A percentile compares a stretch with the other conserved stretches of the same genome.
Evolutionary conservation across 2,329 filamentous ascomycete species (phyloP).

Genomic region (Neobulgaria alba): DNA sequence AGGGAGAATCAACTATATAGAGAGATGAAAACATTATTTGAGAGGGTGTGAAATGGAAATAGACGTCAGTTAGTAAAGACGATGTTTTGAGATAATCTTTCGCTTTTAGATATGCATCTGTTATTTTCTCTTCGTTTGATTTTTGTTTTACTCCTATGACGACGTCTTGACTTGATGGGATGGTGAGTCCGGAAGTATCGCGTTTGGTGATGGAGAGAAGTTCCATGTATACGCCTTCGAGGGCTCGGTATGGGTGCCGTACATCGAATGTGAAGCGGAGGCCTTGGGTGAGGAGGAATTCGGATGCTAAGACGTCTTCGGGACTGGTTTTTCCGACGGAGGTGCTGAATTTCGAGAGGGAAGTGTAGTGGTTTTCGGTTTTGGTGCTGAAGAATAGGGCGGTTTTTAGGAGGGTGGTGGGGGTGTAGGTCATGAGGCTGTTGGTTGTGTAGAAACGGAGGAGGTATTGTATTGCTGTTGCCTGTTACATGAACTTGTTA

Average conservation of each 20-base stretch:
- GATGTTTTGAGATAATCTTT: slow-evolving; percentile 68
- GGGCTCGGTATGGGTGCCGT: slow-evolving; percentile 76
- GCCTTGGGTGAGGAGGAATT: slow-evolving; percentile 87
- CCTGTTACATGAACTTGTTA: slow-evolving; percentile 12
- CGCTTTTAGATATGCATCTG: slow-evolving; percentile 62
- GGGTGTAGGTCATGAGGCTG: slow-evolving; percentile 92
- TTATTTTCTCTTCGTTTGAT: slow-evolving; percentile 35
- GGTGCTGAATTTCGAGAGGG: slow-evolving; percentile 54
- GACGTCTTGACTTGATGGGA: slow-evolving; percentile 11
- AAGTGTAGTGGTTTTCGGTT: slow-evolving; percentile 68
- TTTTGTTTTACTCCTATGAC: slow-evolving; percentile 6
- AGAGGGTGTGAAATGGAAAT: slow-evolving; percentile 90
- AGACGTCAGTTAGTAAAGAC: slow-evolving; percentile 84
- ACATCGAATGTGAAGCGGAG: slow-evolving; percentile 92
- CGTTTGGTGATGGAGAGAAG: slow-evolving; percentile 56
- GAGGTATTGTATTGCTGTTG: slow-evolving; percentile 50
- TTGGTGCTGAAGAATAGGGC: slow-evolving; percentile 91
- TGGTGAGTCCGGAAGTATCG: slow-evolving; percentile 14
- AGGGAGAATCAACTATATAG: slow-evolving; percentile 60
- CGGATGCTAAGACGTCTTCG: slow-evolving; percentile 80
- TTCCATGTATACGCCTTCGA: slow-evolving; percentile 83
- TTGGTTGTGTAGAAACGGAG: slow-evolving; percentile 94
- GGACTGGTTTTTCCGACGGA: slow-evolving; percentile 62
- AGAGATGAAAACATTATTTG: slow-evolving; percentile 88
- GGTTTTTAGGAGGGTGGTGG: slow-evolving; percentile 79